These are phyloP conservation scores for Cercospora brassicicola DNA, from an alignment of 2,329 filamentous ascomycete species.

Conservation along the genomic window DNA sequence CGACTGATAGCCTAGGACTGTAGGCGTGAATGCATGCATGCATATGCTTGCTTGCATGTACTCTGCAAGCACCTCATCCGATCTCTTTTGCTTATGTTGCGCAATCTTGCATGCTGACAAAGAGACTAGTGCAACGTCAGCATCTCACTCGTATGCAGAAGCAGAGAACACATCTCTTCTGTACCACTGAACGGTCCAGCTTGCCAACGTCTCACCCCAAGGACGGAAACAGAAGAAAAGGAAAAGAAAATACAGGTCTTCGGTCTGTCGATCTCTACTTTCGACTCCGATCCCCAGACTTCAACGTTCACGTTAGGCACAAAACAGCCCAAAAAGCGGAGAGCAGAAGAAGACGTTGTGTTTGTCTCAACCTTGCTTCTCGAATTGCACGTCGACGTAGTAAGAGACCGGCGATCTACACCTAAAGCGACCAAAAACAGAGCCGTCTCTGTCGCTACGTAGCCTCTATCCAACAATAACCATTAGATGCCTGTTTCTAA, in stretches of 20 bases:
- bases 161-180: background rate
- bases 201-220: background rate
- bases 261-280: background rate
- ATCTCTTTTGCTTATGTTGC: too few species aligned
- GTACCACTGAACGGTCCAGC: background rate
- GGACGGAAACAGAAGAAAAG: background rate
- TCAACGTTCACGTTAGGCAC: background rate
- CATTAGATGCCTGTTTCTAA: too few species aligned
- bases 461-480: too few species aligned
- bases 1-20: too few species aligned
- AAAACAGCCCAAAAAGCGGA: background rate
- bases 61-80: too few species aligned
- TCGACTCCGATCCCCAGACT: background rate
- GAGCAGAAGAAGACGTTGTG: background rate
- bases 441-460: too few species aligned
- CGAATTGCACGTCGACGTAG: too few species aligned
- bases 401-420: too few species aligned
- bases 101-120: background rate
- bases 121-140: background rate
- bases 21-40: background rate
- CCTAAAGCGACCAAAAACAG: too few species aligned
- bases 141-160: background rate
- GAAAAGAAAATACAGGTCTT: background rate
- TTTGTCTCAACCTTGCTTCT: background rate
- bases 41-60: background rate